Evolutionary conservation across 2,329 filamentous ascomycete species (phyloP).

Genomic region (Colletotrichum kahawae): DNA sequence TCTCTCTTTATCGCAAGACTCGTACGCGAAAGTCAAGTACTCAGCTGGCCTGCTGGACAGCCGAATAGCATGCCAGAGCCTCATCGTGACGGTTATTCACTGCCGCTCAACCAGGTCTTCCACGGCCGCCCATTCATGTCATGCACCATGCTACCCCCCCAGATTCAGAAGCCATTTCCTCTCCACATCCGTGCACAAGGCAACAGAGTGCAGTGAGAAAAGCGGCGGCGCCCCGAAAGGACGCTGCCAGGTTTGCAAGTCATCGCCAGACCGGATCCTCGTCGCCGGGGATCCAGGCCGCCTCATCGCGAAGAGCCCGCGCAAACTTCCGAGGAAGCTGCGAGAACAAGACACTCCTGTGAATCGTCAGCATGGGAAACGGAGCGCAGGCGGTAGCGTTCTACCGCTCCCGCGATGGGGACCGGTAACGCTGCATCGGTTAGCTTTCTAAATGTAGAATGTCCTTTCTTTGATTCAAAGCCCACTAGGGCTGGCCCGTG

Average conservation of each 20-base stretch:
- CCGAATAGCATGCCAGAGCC: background rate
- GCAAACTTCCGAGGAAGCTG: background rate
- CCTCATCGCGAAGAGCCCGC: background rate
- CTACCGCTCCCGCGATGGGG: background rate
- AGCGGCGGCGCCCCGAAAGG: slow-evolving; percentile 34
- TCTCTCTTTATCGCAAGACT: background rate
- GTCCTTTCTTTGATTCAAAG: background rate
- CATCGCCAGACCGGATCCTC: background rate
- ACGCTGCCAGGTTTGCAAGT: slow-evolving; percentile 22
- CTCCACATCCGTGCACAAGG: slow-evolving; percentile 54
- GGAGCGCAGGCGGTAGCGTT: background rate
- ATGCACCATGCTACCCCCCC: background rate
- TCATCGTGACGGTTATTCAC: background rate
- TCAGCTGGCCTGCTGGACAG: background rate
- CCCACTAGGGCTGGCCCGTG: slow-evolving; percentile 16
- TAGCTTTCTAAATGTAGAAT: slow-evolving; percentile 24
- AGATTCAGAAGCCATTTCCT: slow-evolving; percentile 36
- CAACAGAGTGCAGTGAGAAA: slow-evolving; percentile 58
- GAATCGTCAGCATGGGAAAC: background rate
- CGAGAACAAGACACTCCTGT: background rate
- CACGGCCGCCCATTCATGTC: background rate
- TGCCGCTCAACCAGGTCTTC: background rate
- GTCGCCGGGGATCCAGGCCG: background rate
- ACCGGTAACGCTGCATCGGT: slow-evolving; percentile 33
- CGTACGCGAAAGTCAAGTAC: background rate